These are phyloP conservation scores for Grigorovia yakushimaensis DNA, from an alignment of 805 yeast species.

Conservation along the genomic window DNA sequence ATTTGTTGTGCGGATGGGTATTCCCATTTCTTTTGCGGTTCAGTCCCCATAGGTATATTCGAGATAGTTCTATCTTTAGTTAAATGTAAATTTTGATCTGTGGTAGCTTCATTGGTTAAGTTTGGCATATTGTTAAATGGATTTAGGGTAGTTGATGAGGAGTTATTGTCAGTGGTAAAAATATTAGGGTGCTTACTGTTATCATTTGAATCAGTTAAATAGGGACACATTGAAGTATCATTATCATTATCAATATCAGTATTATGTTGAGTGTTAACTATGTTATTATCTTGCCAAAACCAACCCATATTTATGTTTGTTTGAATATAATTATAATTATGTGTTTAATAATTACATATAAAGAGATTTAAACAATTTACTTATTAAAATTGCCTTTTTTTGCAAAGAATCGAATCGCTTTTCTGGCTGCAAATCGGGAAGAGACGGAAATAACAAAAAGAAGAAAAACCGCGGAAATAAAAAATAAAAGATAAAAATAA, in stretches of 20 bases:
- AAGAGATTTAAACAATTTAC: no score
- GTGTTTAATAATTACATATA: no score
- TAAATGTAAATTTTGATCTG: constrained; percentile 68
- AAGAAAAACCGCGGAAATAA: no score
- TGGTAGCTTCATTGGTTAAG: constrained; percentile 49
- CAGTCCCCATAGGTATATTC: constrained; percentile 73
- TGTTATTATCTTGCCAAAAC: constrained; percentile 62
- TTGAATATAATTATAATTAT: no score
- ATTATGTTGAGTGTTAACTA: neutral
- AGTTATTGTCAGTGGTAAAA: no score
- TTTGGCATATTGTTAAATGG: constrained; percentile 88
- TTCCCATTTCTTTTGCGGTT: constrained; percentile 69
- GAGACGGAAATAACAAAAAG: no score
- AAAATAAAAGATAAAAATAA: no score
- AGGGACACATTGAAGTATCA: constrained; percentile 33
- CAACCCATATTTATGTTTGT: constrained; percentile 54
- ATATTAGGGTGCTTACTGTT: constrained; percentile 2
- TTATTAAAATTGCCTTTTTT: no score
- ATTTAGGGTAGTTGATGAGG: constrained; percentile 36
- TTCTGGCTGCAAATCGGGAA: no score
- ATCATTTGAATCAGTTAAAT: constrained; percentile 21
- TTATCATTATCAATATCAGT: constrained; percentile 28
- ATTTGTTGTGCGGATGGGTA: constrained; percentile 99
- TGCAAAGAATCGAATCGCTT: no score
- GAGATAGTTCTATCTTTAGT: constrained; percentile 81